Percentiles rank a stretch among this genome's conserved stretches.
Conservation (phyloP, 495 filamentous ascomycete genomes). For the Sporormia fimetaria region DNA sequence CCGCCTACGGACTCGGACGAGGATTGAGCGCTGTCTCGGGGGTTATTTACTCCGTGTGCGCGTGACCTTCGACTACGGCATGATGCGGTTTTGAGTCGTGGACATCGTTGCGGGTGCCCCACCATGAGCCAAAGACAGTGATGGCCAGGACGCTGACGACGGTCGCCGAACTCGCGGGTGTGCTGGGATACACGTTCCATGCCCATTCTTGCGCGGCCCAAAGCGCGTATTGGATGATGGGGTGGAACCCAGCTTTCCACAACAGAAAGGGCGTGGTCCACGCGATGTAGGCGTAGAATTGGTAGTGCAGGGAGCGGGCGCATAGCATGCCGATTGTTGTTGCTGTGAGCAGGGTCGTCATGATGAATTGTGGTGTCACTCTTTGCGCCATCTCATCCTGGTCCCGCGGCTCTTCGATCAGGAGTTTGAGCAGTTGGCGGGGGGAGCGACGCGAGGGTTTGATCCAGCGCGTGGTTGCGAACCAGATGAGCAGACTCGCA, state of each 20-base stretch:
- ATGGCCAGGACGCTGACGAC: conserved; percentile 61
- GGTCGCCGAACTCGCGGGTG: conserved; percentile 58
- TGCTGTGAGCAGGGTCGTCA: conserved; percentile 67
- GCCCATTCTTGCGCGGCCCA: conserved; percentile 91
- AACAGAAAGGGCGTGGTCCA: conserved; percentile 88
- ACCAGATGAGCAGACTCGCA: conserved; percentile 49
- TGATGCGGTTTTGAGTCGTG: conserved; percentile 11
- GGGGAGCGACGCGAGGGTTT: conserved; percentile 38
- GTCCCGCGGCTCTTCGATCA: conserved; percentile 43
- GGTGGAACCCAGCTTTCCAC: conserved; percentile 69
- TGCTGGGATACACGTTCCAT: conserved; percentile 96
- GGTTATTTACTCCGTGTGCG: conserved; percentile 26
- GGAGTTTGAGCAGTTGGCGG: conserved; percentile 39
- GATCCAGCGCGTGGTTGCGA: conserved; percentile 48
- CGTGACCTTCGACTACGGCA: conserved; percentile 1
- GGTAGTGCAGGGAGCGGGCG: conserved; percentile 86
- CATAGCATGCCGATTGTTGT: conserved; percentile 80
- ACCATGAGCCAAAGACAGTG: conserved; percentile 54
- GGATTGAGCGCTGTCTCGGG: conserved; percentile 32
- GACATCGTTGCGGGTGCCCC: conserved; percentile 42
- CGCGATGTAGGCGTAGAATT: conserved; percentile 89
- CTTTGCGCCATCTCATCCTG: conserved; percentile 43
- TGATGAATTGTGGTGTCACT: conserved; percentile 62
- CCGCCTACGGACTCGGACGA: conserved; percentile 60
- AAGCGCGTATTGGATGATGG: conserved; percentile 53